Evolutionary conservation across 2,329 filamentous ascomycete species (phyloP), one percentile per base, ranked within the genome.

Genomic region (Talaromyces sp.): DNA sequence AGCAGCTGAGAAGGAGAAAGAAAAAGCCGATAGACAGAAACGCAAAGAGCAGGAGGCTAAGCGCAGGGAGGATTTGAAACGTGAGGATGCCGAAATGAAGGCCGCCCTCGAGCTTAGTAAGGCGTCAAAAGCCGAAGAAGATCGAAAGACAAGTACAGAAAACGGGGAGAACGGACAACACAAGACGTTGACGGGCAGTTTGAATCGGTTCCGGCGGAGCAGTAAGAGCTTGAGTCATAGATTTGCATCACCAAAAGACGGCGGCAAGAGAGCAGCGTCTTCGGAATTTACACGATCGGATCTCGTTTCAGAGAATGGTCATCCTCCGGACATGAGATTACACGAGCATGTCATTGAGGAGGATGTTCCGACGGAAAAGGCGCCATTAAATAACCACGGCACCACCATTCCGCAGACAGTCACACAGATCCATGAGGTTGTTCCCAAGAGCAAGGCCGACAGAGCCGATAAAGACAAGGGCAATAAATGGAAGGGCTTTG

Each of bases 201-300:
- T 94, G 41, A 84, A 84, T 66, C 81, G 89, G 45, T 85, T 89
- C 63, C 83, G 86, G 64, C 81, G 86, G 56, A 84, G 84, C 9
- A 90, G 87, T 71, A 93, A 89, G 76, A 91, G 89, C 62, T 82
- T 96, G 77, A 84, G 89, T 51, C 84, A 87, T 62, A 90, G 88
- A 72, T 88, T 89, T 4, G 63, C 40, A 41, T 56, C 60, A 53
- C 43, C 43, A 7, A 74, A 72, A 54, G 70, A 74, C 22, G 73
- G 71, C 61, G 73, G 77, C 40, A 73, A 62, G 35, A 66, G 66
- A 43, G 53, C 59, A n/a, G 67, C 66, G 8, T 66, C 66, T 25
- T 72, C 67, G 3, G 59, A 60, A 54, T 39, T 60, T 5, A 9
- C 59, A 15, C 53, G 53, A n/a, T 22, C 58, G 11, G 48, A 57